Base-by-base conservation (phyloP, 2,329 filamentous ascomycete species). In the Pseudogymnoascus sp. region DNA sequence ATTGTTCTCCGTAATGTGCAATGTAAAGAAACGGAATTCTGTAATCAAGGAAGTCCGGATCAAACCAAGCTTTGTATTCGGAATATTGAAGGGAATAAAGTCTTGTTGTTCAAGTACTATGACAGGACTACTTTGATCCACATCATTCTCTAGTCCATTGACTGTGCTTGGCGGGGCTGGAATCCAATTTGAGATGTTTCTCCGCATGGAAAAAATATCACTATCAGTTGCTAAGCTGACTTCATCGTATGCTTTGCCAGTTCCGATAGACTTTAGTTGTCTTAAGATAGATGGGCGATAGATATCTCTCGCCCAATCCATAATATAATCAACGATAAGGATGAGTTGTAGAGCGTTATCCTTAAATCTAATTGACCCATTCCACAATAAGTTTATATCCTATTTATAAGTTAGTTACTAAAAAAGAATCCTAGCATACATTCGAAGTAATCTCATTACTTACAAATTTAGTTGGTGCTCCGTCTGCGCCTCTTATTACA, bases 221-320 rank as follows among this genome's bases (percentile, higher is more conserved):
- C 20, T 43, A 43, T 43, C 39, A 43, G 5, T 25, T 14, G 6
- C 39, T 14, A 43, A 25, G 16, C 39, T 43, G 8, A 14, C 5
- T n/a, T n/a, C n/a, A n/a, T n/a, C n/a, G n/a, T n/a, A n/a, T 12
- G 39, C 16, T 12, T 43, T 43, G 39, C 16, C 20, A 3, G 12
- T 14, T 11, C 6, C 39, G 20, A 43, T 6, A 16, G 6, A 12
- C 16, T 14, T 6, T 11, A 43, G 16, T 43, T 43, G 6, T 8
- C 16, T 18, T 18, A 43, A 12, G 16, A 43, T 43, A 14, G 39
- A 8, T 43, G 5, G 6, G 7, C 39, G 8, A 81, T 57, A 83
- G 79, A 20, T 74, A 50, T 67, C 66, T 16, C 65, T 43, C 18
- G 66, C 66, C 66, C 65, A 67, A 57, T 67, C 66, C 32, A 62